A percentile compares a stretch with the other conserved stretches of the same genome.
phyloP scores from a whole-genome alignment of 2,329 filamentous ascomycete genomes.

The Curvularia spicifera region DNA sequence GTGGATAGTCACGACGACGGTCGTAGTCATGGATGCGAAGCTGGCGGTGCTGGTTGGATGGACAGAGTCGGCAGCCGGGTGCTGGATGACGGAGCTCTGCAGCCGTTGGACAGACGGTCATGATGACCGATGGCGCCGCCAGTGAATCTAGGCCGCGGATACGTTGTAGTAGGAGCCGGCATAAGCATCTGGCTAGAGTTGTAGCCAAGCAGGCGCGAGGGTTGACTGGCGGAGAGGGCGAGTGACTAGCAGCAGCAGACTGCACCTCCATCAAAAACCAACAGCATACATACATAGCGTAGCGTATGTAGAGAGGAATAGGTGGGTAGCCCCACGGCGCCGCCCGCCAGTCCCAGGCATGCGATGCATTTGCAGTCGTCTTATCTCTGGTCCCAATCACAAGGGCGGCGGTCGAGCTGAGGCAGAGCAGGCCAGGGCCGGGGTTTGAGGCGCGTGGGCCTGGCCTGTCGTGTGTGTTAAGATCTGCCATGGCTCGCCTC shows the following conservation, averaged over 20 bases:
- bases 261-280: conserved; percentile 16
- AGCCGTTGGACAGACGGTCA: conserved; percentile 4
- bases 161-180: too few relatives aligned
- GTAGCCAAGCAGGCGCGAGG: too few relatives aligned
- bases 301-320: background rate
- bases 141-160: too few relatives aligned
- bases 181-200: too few relatives aligned
- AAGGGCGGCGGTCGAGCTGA: conserved; percentile 9
- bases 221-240: too few relatives aligned
- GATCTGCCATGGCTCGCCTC: conserved; percentile 18
- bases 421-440: conserved; percentile 9
- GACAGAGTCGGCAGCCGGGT: too few relatives aligned
- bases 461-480: conserved; percentile 9
- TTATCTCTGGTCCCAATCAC: conserved; percentile 28
- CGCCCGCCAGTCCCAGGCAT: background rate
- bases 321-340: background rate
- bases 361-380: conserved; percentile 12
- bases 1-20: background rate
- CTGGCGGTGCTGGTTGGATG: too few relatives aligned
- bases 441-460: conserved; percentile 15
- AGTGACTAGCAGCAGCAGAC: background rate
- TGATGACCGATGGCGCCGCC: conserved; percentile 13
- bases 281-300: background rate
- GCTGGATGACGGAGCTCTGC: conserved; percentile 6
- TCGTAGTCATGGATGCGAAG: background rate